Conservation (phyloP, 2,329 filamentous ascomycete species). For the Sarocladiaceae sp. region DNA sequence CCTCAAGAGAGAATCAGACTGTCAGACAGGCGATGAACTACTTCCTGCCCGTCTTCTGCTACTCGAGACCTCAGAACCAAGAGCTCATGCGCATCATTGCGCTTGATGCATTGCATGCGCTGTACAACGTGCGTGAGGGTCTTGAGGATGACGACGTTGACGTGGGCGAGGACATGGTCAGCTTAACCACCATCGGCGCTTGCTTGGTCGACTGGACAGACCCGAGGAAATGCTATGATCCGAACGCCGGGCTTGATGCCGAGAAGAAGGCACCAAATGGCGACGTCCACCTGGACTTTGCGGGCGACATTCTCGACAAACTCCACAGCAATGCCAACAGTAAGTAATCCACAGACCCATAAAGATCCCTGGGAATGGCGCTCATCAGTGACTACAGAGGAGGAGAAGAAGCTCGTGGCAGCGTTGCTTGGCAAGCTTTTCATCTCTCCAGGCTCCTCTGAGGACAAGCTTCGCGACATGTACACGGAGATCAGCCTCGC, state of each 20-base stretch:
- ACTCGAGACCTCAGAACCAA: slow-evolving; percentile 76
- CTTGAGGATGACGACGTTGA: slow-evolving; percentile 71
- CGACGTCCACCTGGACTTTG: slow-evolving; percentile 75
- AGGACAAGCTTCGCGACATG: slow-evolving; percentile 50
- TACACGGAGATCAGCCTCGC: slow-evolving; percentile 55
- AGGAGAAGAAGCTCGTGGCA: slow-evolving; percentile 78
- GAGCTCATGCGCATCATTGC: slow-evolving; percentile 71
- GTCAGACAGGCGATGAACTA: slow-evolving; percentile 85
- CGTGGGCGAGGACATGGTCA: slow-evolving; percentile 71
- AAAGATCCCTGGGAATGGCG: neutral
- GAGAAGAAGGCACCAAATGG: slow-evolving; percentile 62
- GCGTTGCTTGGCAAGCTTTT: slow-evolving; percentile 77
- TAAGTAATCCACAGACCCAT: slow-evolving; percentile 36
- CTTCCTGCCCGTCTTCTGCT: slow-evolving; percentile 92
- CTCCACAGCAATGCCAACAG: slow-evolving; percentile 60
- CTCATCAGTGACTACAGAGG: slow-evolving; percentile 47
- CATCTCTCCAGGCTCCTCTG: slow-evolving; percentile 60
- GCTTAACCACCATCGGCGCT: slow-evolving; percentile 68
- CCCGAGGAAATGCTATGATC: slow-evolving; percentile 67
- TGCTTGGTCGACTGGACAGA: slow-evolving; percentile 95
- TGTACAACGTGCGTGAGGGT: slow-evolving; percentile 66
- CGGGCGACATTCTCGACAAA: slow-evolving; percentile 69
- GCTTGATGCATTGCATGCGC: slow-evolving; percentile 66
- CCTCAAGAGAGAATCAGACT: slow-evolving; percentile 70
- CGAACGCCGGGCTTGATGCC: slow-evolving; percentile 42